A percentile compares a stretch with the other conserved stretches of the same genome.
Evolutionary conservation across 2,329 filamentous ascomycete species (phyloP).

Genomic region (Claviceps maximensis): DNA sequence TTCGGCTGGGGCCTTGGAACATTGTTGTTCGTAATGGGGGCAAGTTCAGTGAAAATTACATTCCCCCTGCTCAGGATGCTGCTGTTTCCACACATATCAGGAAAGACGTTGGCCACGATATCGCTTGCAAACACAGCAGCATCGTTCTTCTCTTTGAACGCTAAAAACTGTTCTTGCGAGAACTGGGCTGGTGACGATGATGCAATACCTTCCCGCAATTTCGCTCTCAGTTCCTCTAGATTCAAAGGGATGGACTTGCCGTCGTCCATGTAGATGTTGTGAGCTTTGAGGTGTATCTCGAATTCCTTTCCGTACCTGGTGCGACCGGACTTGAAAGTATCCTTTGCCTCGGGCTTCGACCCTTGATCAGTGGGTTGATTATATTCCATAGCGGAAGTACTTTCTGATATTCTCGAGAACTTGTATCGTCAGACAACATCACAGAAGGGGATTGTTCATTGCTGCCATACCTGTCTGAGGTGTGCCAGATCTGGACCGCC

Average conservation of each 20-base stretch:
- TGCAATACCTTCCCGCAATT: not conserved
- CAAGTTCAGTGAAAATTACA: slow-evolving; percentile 14
- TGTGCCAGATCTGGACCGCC: slow-evolving; percentile 1
- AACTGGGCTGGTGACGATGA: not conserved
- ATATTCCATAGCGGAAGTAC: not conserved
- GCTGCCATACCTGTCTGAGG: slow-evolving; percentile 7
- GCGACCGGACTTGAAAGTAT: not conserved
- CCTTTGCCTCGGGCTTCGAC: not conserved
- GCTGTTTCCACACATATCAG: slow-evolving; percentile 13
- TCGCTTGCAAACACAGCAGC: not conserved
- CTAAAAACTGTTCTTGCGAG: not conserved
- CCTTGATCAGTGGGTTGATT: not conserved
- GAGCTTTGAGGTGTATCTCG: not conserved
- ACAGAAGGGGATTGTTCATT: slow-evolving; percentile 15
- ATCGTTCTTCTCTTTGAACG: not conserved
- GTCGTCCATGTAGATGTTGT: slow-evolving; percentile 1
- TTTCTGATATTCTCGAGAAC: not conserved
- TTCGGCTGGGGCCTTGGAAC: slow-evolving; percentile 12
- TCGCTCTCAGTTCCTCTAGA: not conserved
- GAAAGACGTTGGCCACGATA: not conserved
- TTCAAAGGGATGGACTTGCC: slow-evolving; percentile 14
- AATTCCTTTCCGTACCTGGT: slow-evolving; percentile 2
- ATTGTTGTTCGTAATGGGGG: slow-evolving; percentile 19
- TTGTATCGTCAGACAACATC: not conserved
- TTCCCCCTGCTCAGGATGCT: slow-evolving; percentile 2